Percentiles rank a stretch among this genome's conserved stretches.
Conservation (phyloP, 2,329 filamentous ascomycete genomes). For the Penicillium crustosum region DNA sequence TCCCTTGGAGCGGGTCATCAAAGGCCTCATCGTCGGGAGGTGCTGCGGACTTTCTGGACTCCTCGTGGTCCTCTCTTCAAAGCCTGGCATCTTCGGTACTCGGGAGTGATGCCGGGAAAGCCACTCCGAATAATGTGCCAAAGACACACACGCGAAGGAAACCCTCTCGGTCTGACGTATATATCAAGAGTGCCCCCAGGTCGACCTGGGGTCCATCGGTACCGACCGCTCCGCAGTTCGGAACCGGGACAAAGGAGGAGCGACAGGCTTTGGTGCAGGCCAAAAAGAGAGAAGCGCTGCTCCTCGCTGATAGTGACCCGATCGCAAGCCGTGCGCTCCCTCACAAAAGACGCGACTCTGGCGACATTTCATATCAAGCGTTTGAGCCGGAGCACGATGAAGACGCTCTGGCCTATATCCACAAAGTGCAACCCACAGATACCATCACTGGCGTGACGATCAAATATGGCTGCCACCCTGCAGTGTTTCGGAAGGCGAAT, state of each 20-base stretch:
- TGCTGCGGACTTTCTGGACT: conserved; percentile 43
- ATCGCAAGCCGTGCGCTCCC: conserved; percentile 36
- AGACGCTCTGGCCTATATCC: conserved; percentile 85
- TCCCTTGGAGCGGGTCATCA: conserved; percentile 27
- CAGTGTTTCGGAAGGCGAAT: conserved; percentile 82
- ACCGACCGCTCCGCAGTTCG: conserved; percentile 32
- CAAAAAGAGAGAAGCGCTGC: conserved; percentile 48
- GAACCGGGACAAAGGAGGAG: conserved; percentile 45
- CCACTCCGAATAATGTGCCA: conserved; percentile 28
- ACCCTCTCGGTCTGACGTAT: conserved; percentile 38
- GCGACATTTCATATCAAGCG: conserved; percentile 34
- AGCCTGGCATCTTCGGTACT: conserved; percentile 50
- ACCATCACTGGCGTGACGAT: conserved; percentile 90
- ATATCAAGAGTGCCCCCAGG: conserved; percentile 28
- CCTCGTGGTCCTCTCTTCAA: conserved; percentile 51
- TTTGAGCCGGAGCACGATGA: conserved; percentile 56
- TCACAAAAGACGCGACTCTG: conserved; percentile 50
- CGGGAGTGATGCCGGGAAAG: conserved; percentile 40
- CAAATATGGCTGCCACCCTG: conserved; percentile 81
- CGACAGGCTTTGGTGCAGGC: conserved; percentile 48
- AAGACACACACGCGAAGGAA: conserved; percentile 36
- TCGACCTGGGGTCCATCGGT: conserved; percentile 46
- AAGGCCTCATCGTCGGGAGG: conserved; percentile 28
- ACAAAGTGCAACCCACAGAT: conserved; percentile 77
- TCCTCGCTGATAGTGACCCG: conserved; percentile 45